Conservation (phyloP, 2,329 filamentous ascomycete species). For the Phialocephala subalpina region DNA sequence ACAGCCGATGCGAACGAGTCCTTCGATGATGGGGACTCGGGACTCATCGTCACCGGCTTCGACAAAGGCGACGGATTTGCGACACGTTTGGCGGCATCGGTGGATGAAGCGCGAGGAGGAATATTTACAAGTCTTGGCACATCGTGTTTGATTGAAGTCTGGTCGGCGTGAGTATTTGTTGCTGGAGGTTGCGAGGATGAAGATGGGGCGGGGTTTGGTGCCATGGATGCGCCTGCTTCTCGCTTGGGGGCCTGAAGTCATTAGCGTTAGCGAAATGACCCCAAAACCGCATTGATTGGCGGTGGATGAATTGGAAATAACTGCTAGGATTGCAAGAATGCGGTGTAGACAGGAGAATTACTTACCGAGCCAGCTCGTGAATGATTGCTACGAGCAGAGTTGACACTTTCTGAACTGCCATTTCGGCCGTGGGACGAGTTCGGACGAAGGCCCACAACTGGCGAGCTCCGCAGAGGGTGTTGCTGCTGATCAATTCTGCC, state of each 20-base stretch:
- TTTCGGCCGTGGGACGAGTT: constrained; percentile 47
- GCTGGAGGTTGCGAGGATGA: constrained; percentile 44
- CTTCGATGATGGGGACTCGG: constrained; percentile 55
- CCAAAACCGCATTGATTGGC: constrained; percentile 39
- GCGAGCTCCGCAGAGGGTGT: constrained; percentile 44
- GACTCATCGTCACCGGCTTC: constrained; percentile 70
- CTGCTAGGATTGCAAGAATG: constrained; percentile 24
- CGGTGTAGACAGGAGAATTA: constrained; percentile 41
- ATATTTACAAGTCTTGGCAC: constrained; percentile 63
- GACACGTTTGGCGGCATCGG: constrained; percentile 67
- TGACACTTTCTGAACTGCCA: constrained; percentile 71
- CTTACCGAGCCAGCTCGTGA: constrained; percentile 74
- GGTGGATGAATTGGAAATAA: constrained; percentile 41
- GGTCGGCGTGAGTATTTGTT: constrained; percentile 47
- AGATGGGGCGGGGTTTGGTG: constrained; percentile 53
- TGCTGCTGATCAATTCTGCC: constrained; percentile 43
- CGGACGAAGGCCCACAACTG: constrained; percentile 37
- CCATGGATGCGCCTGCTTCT: constrained; percentile 54
- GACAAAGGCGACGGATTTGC: constrained; percentile 78
- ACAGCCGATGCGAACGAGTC: constrained; percentile 49
- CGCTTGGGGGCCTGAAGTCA: constrained; percentile 65
- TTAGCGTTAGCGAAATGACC: constrained; percentile 53
- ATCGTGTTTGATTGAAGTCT: constrained; percentile 58
- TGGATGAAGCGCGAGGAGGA: constrained; percentile 68
- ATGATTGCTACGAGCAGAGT: constrained; percentile 61